Base-by-base conservation (phyloP, 2,329 filamentous ascomycete species). In the Dactylella cylindrospora region DNA sequence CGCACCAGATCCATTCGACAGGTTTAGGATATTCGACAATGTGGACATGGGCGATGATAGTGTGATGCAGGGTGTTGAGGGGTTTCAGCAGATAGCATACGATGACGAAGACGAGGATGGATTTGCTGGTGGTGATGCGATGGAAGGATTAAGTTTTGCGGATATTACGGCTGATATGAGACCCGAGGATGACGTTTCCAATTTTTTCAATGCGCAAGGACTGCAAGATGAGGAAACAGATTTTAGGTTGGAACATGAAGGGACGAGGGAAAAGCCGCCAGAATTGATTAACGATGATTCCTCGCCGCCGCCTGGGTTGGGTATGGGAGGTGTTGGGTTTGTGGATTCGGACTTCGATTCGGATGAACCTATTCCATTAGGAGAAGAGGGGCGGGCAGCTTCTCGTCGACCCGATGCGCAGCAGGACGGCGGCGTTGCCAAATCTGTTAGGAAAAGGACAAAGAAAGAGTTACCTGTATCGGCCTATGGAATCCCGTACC, bases 401-500 rank as follows among this genome's bases (percentile, higher is more conserved):
- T n/a, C n/a, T n/a, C n/a, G n/a, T n/a, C n/a, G n/a, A n/a, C n/a
- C n/a, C n/a, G n/a, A n/a, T n/a, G n/a, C n/a, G n/a, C n/a, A n/a
- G n/a, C n/a, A n/a, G n/a, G n/a, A n/a, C n/a, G n/a, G n/a, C n/a
- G n/a, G n/a, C n/a, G n/a, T n/a, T n/a, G n/a, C n/a, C n/a, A n/a
- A n/a, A n/a, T 3, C 25, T 8, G 7, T 35, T 68, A 68, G 70
- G 35, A 68, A 69, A 33, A 66, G 68, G 13, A 67, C 68, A 9
- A 80, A 76, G 66, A 76, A 81, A 66, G 79, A 80, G 65, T 77
- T 82, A 40, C 72, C 79, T 64, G 67, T 81, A 12, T 94, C 89
- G 0, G 80, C 80, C 41, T 78, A 90, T 69, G 88, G 88, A 20
- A 82, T 86, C 43, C 80, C 85, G 62, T 90, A 90, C 66, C 86